phyloP scores from a whole-genome alignment of 495 filamentous ascomycete genomes.

The Neurospora sp. region DNA sequence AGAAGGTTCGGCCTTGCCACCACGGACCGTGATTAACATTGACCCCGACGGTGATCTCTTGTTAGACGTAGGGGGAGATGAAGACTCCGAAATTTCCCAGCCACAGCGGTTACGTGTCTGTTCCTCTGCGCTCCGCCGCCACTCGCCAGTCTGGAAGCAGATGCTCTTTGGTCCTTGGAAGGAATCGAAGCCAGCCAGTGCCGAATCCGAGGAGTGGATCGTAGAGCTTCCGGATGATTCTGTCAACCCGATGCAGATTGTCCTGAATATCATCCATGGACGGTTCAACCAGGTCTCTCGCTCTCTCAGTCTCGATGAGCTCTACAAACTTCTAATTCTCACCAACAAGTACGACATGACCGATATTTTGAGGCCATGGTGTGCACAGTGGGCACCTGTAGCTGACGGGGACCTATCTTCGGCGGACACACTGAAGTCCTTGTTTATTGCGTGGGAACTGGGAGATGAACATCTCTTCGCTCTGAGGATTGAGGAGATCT shows the following conservation, averaged over 20 bases:
- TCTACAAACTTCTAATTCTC: conserved; percentile 16
- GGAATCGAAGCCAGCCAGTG: conserved; percentile 13
- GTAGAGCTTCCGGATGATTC: conserved; percentile 19
- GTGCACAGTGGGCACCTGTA: conserved; percentile 5
- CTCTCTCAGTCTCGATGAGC: conserved; percentile 3
- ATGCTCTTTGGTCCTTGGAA: conserved; percentile 18
- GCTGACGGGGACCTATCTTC: background rate
- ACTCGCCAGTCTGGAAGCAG: conserved; percentile 19
- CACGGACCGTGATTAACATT: background rate
- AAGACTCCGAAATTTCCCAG: background rate
- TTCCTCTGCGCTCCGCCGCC: conserved; percentile 10
- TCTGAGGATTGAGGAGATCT: background rate
- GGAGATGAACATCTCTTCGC: background rate
- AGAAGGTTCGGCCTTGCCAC: fast-evolving
- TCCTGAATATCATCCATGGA: conserved; percentile 19
- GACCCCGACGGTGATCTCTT: conserved; percentile 4
- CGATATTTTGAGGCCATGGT: conserved; percentile 14
- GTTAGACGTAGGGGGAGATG: background rate
- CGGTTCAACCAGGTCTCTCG: conserved; percentile 12
- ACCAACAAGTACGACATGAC: conserved; percentile 22
- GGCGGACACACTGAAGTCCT: background rate
- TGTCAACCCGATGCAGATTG: background rate
- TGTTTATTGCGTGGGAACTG: background rate
- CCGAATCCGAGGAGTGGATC: conserved; percentile 8
- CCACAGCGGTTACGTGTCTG: conserved; percentile 12